phyloP scores from a whole-genome alignment of 1,139 yeast genomes.

The Suhomyces panamericanus region DNA sequence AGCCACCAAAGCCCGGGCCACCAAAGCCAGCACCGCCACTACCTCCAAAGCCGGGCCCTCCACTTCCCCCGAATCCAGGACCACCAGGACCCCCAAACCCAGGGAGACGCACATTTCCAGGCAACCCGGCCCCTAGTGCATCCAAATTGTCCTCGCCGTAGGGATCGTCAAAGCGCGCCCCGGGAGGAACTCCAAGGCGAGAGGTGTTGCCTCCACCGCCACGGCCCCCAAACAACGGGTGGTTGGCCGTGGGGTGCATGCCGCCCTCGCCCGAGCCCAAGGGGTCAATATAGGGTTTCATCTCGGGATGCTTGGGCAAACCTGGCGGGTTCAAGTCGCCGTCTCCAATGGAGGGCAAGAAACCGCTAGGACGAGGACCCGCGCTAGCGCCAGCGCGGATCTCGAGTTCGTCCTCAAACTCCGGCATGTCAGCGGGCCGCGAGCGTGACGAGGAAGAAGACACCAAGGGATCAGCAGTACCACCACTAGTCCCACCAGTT shows the following conservation, averaged over 20 bases:
- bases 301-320: constrained; percentile 38
- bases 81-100: constrained; percentile 9
- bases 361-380: not conserved
- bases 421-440: constrained; percentile 25
- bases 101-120: constrained; percentile 38
- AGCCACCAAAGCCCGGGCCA: not conserved
- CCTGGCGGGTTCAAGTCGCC: constrained; percentile 56
- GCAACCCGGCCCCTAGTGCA: constrained; percentile 48
- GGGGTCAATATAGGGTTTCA: constrained; percentile 45
- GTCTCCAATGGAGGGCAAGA: constrained; percentile 45
- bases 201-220: constrained; percentile 25
- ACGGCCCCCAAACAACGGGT: constrained; percentile 47
- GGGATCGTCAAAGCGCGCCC: constrained; percentile 60
- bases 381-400: constrained; percentile 9
- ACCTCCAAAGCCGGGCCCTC: constrained; percentile 10
- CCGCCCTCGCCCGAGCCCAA: constrained; percentile 41
- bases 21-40: constrained; percentile 11
- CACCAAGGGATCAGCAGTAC: not conserved
- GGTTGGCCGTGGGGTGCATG: constrained; percentile 53
- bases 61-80: constrained; percentile 12
- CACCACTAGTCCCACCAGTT: not conserved
- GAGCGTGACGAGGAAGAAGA: not conserved
- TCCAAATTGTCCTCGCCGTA: constrained; percentile 45
- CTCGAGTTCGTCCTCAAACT: constrained; percentile 30
- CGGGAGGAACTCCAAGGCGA: constrained; percentile 44